Conservation (phyloP, 2,329 filamentous ascomycete genomes). For the Rugonectria rugulosa region DNA sequence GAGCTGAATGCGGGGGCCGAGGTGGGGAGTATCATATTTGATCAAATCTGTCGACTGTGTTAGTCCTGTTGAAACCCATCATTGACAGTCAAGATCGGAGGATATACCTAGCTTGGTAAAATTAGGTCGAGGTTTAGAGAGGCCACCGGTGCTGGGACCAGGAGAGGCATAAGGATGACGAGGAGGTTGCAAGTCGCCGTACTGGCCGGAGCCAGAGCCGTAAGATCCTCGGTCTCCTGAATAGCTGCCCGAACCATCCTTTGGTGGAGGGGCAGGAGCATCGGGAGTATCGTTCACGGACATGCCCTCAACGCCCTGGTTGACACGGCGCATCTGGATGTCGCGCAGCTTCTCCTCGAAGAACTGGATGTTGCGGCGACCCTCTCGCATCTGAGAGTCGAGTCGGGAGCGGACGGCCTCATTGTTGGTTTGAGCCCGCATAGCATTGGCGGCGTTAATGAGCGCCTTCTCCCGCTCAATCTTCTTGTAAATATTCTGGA, state of each 20-base stretch:
- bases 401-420: conserved; percentile 87
- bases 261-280: conserved; percentile 75
- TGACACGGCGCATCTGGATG: conserved; percentile 81
- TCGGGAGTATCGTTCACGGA: conserved; percentile 56
- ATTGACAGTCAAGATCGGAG: conserved; percentile 9
- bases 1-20: conserved; percentile 96
- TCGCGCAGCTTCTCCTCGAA: conserved; percentile 92
- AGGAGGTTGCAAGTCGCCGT: conserved; percentile 79
- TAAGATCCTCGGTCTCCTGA: conserved; percentile 67
- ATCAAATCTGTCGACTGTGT: conserved; percentile 76
- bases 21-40: conserved; percentile 95
- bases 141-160: conserved; percentile 68
- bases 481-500: conserved; percentile 90
- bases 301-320: conserved; percentile 72
- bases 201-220: conserved; percentile 56
- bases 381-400: conserved; percentile 94
- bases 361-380: conserved; percentile 91
- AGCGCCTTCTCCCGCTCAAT: conserved; percentile 97
- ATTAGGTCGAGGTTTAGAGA: conserved; percentile 82
- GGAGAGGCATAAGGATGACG: conserved; percentile 77
- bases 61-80: conserved; percentile 9
- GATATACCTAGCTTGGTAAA: conserved; percentile 92
- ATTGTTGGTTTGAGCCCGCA: conserved; percentile 96
- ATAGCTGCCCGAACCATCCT: conserved; percentile 63
- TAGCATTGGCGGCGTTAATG: conserved; percentile 91